Evolutionary conservation across 805 yeast genomes (phyloP).

Genomic region (Cyberlindnera petersonii): DNA sequence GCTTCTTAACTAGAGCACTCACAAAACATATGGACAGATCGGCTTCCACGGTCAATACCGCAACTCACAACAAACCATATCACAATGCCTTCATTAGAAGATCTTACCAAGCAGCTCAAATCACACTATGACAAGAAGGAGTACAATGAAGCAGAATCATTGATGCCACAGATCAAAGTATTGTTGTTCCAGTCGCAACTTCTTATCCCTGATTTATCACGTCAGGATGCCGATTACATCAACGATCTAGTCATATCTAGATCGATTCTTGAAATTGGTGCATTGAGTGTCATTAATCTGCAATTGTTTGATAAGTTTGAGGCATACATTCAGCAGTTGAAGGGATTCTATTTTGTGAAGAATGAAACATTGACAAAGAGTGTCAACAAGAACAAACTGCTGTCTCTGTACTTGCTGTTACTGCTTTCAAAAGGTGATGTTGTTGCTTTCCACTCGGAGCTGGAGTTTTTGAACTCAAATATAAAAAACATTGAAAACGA

Average conservation of each 20-base stretch:
- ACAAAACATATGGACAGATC: too few species aligned
- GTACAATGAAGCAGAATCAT: conserved; percentile 53
- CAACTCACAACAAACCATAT: not conserved
- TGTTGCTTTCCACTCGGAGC: conserved; percentile 84
- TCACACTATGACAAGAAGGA: conserved; percentile 58
- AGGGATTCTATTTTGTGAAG: conserved; percentile 62
- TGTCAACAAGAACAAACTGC: conserved; percentile 64
- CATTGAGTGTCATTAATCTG: conserved; percentile 67
- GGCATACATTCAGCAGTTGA: conserved; percentile 61
- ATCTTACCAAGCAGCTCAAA: conserved; percentile 66
- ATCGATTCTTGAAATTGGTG: conserved; percentile 84
- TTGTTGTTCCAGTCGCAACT: conserved; percentile 75
- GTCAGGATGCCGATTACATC: conserved; percentile 37
- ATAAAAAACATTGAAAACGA: conserved; percentile 57
- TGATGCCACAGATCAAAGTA: conserved; percentile 71
- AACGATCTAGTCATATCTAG: conserved; percentile 76
- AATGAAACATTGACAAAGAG: conserved; percentile 38
- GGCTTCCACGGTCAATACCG: too few species aligned
- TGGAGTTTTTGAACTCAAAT: conserved; percentile 56
- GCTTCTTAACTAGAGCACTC: too few species aligned
- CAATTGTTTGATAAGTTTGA: conserved; percentile 63
- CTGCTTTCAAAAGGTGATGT: conserved; percentile 79
- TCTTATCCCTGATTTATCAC: conserved; percentile 57
- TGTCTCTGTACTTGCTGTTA: conserved; percentile 71
- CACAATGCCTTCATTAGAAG: conserved; percentile 51